These are phyloP conservation scores for Violaceomyces palustris DNA, from an alignment of 1,284 basidiomycete genomes.

Conservation along the genomic window DNA sequence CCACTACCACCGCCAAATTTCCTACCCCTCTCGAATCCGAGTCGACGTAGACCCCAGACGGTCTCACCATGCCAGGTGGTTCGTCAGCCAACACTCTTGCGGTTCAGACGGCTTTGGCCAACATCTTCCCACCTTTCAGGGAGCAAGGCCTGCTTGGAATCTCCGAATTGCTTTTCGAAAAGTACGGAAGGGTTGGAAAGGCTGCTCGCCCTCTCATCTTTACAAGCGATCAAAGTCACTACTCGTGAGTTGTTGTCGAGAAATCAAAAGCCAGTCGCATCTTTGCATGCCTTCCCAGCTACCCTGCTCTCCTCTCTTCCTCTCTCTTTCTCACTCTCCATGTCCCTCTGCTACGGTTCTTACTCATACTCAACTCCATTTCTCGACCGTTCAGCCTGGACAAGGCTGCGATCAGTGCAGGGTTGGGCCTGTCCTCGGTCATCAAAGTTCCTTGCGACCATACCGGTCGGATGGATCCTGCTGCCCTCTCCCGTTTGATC, in stretches of 20 bases:
- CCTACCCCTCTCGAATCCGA: too few relatives aligned
- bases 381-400: slow-evolving; percentile 30
- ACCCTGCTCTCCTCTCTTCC: too few relatives aligned
- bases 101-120: slow-evolving; percentile 53
- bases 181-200: slow-evolving; percentile 6
- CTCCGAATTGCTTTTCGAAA: slow-evolving; percentile 12
- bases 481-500: slow-evolving; percentile 24
- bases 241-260: slow-evolving; percentile 34
- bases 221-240: slow-evolving; percentile 53
- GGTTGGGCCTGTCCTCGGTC: slow-evolving; percentile 52
- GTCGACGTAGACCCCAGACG: slow-evolving; percentile 21
- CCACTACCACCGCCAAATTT: too few relatives aligned
- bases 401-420: slow-evolving; percentile 54
- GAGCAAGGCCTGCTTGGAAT: slow-evolving; percentile 44
- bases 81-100: slow-evolving; percentile 53
- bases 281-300: too few relatives aligned
- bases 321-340: too few relatives aligned
- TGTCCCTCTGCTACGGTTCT: too few relatives aligned
- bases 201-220: slow-evolving; percentile 49
- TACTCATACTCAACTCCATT: background rate
- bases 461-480: slow-evolving; percentile 35
- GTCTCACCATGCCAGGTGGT: slow-evolving; percentile 53
- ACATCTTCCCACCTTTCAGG: slow-evolving; percentile 50
- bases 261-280: too few relatives aligned
- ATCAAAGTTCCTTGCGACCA: slow-evolving; percentile 49